Conservation (phyloP, 2,329 filamentous ascomycete genomes). For the Arthrobotrys megalospora region DNA sequence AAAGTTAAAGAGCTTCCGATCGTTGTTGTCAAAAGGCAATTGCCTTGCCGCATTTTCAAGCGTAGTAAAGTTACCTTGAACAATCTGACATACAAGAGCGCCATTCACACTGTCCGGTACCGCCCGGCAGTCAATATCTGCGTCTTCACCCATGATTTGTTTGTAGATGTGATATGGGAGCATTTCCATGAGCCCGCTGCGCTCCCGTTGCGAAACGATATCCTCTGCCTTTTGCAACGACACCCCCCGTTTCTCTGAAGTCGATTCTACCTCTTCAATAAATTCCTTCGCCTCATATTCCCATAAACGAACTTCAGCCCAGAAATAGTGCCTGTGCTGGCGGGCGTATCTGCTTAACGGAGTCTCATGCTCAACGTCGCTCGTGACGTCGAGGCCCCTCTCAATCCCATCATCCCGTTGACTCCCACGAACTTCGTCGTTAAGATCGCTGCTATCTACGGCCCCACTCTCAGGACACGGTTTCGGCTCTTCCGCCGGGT, state of each 20-base stretch:
- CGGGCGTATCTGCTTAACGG: constrained; percentile 5
- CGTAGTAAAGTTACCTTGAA: constrained; percentile 9
- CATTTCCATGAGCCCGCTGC: background rate
- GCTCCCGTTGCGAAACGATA: constrained; percentile 8
- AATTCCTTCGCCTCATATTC: background rate
- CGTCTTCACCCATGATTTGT: constrained; percentile 8
- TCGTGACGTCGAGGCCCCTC: background rate
- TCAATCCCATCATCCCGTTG: constrained; percentile 1
- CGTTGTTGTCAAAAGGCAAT: background rate
- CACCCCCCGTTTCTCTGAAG: background rate
- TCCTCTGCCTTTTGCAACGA: background rate
- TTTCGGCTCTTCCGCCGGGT: background rate
- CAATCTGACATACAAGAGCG: background rate
- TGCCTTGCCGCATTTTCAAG: background rate
- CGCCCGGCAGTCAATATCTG: background rate
- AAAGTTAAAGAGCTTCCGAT: background rate
- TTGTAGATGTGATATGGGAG: constrained; percentile 22
- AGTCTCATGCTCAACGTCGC: constrained; percentile 4
- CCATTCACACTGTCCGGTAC: background rate
- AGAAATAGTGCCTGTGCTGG: background rate
- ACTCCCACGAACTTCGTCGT: background rate
- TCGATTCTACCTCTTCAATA: background rate
- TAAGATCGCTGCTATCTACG: background rate
- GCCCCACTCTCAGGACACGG: background rate
- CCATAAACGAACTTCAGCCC: background rate